Evolutionary conservation across 2,329 filamentous ascomycete species (phyloP).

Genomic region (Plenodomus lindquistii): DNA sequence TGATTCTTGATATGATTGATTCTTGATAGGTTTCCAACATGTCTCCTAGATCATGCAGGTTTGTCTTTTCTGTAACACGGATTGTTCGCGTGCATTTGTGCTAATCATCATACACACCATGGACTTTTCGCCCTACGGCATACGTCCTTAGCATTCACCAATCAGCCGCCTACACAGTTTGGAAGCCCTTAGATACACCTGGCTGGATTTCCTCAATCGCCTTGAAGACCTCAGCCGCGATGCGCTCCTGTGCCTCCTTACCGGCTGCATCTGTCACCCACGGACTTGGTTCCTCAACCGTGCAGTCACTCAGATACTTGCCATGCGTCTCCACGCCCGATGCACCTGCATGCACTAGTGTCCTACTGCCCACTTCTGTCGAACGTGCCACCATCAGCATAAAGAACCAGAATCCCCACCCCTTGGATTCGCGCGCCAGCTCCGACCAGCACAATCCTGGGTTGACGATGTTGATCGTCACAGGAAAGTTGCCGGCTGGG

Average conservation of each 20-base stretch:
- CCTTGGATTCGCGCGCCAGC: conserved; percentile 39
- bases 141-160: too few species aligned
- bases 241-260: conserved; percentile 29
- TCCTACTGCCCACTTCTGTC: conserved; percentile 46
- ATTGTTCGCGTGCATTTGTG: too few species aligned
- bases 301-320: conserved; percentile 39
- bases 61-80: too few species aligned
- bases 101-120: too few species aligned
- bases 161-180: background rate
- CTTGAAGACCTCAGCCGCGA: conserved; percentile 41
- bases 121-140: too few species aligned
- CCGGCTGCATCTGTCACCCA: conserved; percentile 42
- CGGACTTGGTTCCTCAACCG: conserved; percentile 22
- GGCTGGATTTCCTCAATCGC: conserved; percentile 40
- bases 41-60: too few species aligned
- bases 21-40: too few species aligned
- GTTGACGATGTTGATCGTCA: conserved; percentile 33
- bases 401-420: conserved; percentile 15
- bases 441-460: conserved; percentile 29
- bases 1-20: too few species aligned
- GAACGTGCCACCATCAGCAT: conserved; percentile 33
- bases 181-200: conserved; percentile 9
- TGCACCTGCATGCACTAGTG: conserved; percentile 40
- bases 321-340: conserved; percentile 33
- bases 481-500: conserved; percentile 9